Evolutionary conservation across 2,329 filamentous ascomycete species (phyloP).

Genomic region (Penicillium crustosum): DNA sequence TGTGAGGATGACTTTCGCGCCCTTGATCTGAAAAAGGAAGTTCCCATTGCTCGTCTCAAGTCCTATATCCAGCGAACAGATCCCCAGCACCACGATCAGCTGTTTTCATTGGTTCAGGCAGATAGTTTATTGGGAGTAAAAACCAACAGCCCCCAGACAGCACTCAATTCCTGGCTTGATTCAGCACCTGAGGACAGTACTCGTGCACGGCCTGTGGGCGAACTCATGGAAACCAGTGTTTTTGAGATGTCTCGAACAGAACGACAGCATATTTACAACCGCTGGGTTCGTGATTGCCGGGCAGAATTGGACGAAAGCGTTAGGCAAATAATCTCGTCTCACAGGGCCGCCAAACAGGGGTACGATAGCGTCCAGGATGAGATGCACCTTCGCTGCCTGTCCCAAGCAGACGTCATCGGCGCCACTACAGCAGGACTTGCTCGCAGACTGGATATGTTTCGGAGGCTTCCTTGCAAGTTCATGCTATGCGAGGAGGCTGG

Average conservation of each 20-base stretch:
- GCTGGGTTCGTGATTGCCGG: not conserved
- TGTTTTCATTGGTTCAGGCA: not conserved
- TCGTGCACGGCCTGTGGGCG: not conserved
- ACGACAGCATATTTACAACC: not conserved
- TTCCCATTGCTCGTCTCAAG: conserved; percentile 2
- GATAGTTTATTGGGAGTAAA: not conserved
- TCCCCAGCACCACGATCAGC: not conserved
- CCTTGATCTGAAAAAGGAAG: conserved; percentile 8
- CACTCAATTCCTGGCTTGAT: conserved; percentile 2
- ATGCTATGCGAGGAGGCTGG: conserved; percentile 48
- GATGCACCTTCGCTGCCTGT: conserved; percentile 29
- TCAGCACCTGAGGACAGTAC: not conserved
- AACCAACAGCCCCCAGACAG: not conserved
- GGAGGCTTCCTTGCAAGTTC: conserved; percentile 44
- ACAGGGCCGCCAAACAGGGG: not conserved
- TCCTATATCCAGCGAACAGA: conserved; percentile 7
- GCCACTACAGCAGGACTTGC: conserved; percentile 57
- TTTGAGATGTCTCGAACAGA: conserved; percentile 3
- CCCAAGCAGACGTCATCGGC: conserved; percentile 52
- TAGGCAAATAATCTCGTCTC: not conserved
- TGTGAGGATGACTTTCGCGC: conserved; percentile 13
- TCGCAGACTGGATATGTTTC: conserved; percentile 46
- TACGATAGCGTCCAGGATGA: conserved; percentile 24
- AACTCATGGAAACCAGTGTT: not conserved
- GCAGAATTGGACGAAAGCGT: not conserved